phyloP scores from a whole-genome alignment of 257 asterid genomes.

The Nicotiana tabacum region DNA sequence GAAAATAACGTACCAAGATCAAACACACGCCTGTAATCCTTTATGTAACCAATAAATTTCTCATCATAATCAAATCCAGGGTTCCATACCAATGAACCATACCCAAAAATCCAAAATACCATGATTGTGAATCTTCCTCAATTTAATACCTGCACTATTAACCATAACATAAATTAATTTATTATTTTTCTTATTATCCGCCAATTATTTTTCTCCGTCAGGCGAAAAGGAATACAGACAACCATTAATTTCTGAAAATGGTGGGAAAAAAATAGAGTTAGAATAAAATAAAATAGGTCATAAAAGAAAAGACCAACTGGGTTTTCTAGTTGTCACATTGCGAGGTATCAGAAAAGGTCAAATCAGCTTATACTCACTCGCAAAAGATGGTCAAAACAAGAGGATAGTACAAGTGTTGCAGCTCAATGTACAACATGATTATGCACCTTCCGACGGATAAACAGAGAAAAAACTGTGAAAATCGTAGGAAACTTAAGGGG shows the following conservation, averaged over 20 bases:
- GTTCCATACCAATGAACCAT: constrained; percentile 94
- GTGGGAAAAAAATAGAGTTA: neutral
- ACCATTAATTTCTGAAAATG: neutral
- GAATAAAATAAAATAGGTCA: neutral
- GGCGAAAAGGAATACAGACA: neutral
- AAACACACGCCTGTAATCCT: constrained; percentile 78
- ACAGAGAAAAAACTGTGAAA: no score
- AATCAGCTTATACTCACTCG: neutral
- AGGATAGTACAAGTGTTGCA: neutral
- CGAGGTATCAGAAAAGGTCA: neutral
- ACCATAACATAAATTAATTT: neutral
- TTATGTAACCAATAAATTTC: constrained; percentile 70
- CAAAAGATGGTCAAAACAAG: neutral
- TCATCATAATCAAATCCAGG: constrained; percentile 89
- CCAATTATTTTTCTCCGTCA: neutral
- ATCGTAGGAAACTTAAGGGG: neutral
- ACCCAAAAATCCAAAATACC: constrained; percentile 90
- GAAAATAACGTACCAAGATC: constrained; percentile 58
- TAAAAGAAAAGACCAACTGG: neutral
- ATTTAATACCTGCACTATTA: neutral
- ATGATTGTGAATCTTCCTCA: constrained; percentile 27
- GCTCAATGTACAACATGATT: neutral
- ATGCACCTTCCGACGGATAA: neutral
- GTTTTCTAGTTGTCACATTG: neutral
- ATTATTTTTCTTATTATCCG: neutral